Conservation (phyloP, 2,329 filamentous ascomycete species). For the Calonectria hongkongensis region DNA sequence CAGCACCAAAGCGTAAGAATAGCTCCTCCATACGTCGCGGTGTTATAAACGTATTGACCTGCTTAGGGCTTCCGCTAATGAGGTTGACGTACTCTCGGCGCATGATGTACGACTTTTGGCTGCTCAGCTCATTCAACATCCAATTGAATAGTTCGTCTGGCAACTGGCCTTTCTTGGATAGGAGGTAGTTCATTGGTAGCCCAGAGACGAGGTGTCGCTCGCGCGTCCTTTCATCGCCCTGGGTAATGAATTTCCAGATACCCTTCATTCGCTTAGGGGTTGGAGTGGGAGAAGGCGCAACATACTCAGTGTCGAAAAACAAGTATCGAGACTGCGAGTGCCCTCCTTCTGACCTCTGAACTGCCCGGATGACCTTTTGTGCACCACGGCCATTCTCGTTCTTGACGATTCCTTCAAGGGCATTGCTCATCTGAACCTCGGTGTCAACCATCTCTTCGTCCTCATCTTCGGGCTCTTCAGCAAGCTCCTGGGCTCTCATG, state of each 20-base stretch:
- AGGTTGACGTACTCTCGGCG: constrained; percentile 77
- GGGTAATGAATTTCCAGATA: constrained; percentile 69
- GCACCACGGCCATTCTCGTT: constrained; percentile 65
- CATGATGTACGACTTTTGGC: constrained; percentile 73
- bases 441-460: constrained; percentile 32
- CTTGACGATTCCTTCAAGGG: constrained; percentile 58
- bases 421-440: constrained; percentile 49
- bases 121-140: constrained; percentile 76
- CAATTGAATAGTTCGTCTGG: constrained; percentile 81
- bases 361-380: constrained; percentile 67
- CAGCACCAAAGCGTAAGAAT: constrained; percentile 76
- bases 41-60: constrained; percentile 67
- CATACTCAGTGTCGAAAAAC: constrained; percentile 68
- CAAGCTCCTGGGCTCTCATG: constrained; percentile 63
- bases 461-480: constrained; percentile 41
- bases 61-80: constrained; percentile 65
- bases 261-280: constrained; percentile 59
- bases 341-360: constrained; percentile 69
- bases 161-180: constrained; percentile 61
- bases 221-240: constrained; percentile 66
- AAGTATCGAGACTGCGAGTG: constrained; percentile 64
- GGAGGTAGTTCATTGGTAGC: constrained; percentile 68
- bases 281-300: constrained; percentile 50
- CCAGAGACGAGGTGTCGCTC: constrained; percentile 78
- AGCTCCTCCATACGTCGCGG: constrained; percentile 68